phyloP scores from a whole-genome alignment of 106 monocot species.

The Ottelia alismoides region DNA sequence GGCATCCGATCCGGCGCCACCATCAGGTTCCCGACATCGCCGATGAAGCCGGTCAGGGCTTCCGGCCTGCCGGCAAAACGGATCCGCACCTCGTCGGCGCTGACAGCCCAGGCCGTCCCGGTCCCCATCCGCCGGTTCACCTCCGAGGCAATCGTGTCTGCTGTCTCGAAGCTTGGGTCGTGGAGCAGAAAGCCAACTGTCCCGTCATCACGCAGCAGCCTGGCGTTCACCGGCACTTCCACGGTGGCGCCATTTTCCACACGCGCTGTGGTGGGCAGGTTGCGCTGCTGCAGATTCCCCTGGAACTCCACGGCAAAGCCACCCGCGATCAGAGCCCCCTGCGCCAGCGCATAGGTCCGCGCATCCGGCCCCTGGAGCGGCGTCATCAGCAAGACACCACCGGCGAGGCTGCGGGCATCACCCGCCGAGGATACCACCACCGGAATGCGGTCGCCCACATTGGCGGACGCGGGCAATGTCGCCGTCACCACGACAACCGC shows the following conservation, averaged over 20 bases:
- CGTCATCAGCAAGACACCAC: background rate
- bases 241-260: background rate
- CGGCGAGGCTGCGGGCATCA: background rate
- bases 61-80: background rate
- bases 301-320: background rate
- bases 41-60: background rate
- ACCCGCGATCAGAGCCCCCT: background rate
- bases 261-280: background rate
- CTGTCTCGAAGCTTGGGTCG: too few species aligned
- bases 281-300: background rate
- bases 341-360: background rate
- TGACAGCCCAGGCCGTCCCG: background rate
- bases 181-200: too few species aligned
- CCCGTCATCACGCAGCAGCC: too few species aligned
- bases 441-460: background rate
- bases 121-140: too few species aligned
- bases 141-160: too few species aligned
- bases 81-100: background rate
- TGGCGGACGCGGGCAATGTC: background rate
- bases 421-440: background rate
- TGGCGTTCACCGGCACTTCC: too few species aligned
- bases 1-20: background rate
- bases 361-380: background rate
- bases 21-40: background rate
- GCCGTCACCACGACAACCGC: background rate